phyloP scores from a whole-genome alignment of 2,329 filamentous ascomycete species.

The Aspergillus pseudoterreus region DNA sequence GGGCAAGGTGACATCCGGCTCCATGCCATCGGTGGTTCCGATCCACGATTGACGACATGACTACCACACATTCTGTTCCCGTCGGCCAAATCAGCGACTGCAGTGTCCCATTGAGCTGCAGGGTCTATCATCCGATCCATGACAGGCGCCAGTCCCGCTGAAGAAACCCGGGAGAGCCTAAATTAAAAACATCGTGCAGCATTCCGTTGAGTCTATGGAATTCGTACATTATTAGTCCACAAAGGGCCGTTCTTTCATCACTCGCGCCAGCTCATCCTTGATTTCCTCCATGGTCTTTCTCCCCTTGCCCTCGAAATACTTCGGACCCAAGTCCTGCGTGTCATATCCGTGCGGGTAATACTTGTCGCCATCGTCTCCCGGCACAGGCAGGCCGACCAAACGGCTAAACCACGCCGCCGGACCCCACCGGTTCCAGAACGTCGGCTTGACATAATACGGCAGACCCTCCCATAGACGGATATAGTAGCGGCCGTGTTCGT shows the following conservation, averaged over 20 bases:
- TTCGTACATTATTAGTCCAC: not conserved
- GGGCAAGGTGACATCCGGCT: not conserved
- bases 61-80: not conserved
- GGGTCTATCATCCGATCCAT: too few species aligned
- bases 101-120: not conserved
- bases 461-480: slow-evolving; percentile 53
- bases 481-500: slow-evolving; percentile 55
- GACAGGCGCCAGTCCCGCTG: too few species aligned
- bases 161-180: too few species aligned
- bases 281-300: slow-evolving; percentile 23
- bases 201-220: too few species aligned
- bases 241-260: slow-evolving; percentile 11
- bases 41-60: slow-evolving; percentile 5
- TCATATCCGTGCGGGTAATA: slow-evolving; percentile 48
- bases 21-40: not conserved
- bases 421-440: slow-evolving; percentile 60
- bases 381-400: slow-evolving; percentile 43
- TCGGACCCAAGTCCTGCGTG: slow-evolving; percentile 61
- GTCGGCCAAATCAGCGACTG: not conserved
- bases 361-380: slow-evolving; percentile 46
- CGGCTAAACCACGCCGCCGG: slow-evolving; percentile 50
- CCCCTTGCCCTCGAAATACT: slow-evolving; percentile 50
- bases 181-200: too few species aligned
- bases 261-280: slow-evolving; percentile 42
- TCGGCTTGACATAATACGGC: slow-evolving; percentile 62